Base-by-base conservation (phyloP, 108 stramenopile species). In the Fragilariopsis cylindrus region DNA sequence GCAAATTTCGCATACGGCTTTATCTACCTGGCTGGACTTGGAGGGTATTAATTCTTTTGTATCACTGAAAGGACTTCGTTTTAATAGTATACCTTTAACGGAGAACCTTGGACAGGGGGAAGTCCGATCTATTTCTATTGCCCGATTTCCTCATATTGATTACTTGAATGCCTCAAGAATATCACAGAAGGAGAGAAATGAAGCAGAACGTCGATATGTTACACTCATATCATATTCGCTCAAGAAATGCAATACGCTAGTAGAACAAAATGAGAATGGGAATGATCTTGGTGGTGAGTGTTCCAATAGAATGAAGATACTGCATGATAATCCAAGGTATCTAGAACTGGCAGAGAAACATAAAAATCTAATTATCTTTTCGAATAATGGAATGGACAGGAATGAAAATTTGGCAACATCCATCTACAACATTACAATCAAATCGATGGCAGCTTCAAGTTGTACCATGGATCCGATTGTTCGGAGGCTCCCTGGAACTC, bases 201-300 rank as follows among this genome's bases (percentile, higher is more conserved):
- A 94, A 53, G 91, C 96, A 40, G 96, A 94, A 69, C 82, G 89
- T 53, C 78, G 88, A 46, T 96, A 94, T 80, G 85, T 83, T 4
- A 90, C 65, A 18, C 52, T 75, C 62, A 74, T 80, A 19, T 57
- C 79, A 18, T 42, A 58, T 16, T 42, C 73, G 43, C 52, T 74
- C 47, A 54, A 56, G 50, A 15, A 6, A 39, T 9, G 7, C 30
- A 41, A 62, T 8, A 40, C 7, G 58, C 11, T 11, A 5, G 21
- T 9, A 30, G 19, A 9, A 30, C 9, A 7, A 30, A 12, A 16
- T 42, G 53, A 55, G 9, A 15, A 7, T 5, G 16, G 15, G 43
- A 18, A 65, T 19, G 4, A 8, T 7, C 7, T 8, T 41, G 4
- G 4, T n/a, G 65, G 18, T 12, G 49, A 68, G 30, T 47, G 50